phyloP scores from a whole-genome alignment of 2,329 filamentous ascomycete species.

The Trichophyton verrucosum region DNA sequence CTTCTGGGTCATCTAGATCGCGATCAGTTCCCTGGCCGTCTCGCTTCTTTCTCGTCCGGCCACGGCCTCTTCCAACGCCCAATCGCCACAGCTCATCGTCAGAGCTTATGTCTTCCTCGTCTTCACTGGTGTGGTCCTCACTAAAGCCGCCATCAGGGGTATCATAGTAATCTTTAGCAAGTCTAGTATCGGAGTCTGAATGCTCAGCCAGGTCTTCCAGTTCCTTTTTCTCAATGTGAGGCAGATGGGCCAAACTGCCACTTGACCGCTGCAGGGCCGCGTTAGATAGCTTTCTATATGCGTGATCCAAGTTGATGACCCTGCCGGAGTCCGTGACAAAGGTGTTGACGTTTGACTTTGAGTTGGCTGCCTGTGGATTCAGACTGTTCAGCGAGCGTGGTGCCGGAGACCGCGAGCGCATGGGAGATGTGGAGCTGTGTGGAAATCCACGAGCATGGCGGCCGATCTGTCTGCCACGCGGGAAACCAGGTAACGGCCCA shows the following conservation, averaged over 20 bases:
- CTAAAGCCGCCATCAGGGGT: conserved; percentile 52
- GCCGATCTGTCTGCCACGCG: conserved; percentile 26
- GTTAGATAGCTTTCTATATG: conserved; percentile 60
- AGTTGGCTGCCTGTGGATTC: conserved; percentile 33
- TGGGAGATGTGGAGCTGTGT: conserved; percentile 20
- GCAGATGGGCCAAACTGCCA: conserved; percentile 50
- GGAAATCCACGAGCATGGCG: conserved; percentile 30
- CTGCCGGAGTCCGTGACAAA: conserved; percentile 49
- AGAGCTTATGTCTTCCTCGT: conserved; percentile 37
- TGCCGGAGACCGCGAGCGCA: conserved; percentile 25
- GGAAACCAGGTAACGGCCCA: conserved; percentile 23
- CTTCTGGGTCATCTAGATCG: conserved; percentile 18
- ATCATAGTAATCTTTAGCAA: conserved; percentile 59
- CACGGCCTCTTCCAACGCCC: conserved; percentile 28
- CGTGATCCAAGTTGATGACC: conserved; percentile 54
- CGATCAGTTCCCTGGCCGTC: conserved; percentile 10
- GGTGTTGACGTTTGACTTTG: conserved; percentile 27
- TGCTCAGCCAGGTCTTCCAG: conserved; percentile 27
- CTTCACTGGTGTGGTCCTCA: conserved; percentile 29
- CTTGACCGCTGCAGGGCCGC: conserved; percentile 53
- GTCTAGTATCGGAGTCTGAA: conserved; percentile 41
- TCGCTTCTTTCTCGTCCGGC: conserved; percentile 22
- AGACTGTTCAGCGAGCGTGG: conserved; percentile 26
- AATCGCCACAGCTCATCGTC: conserved; percentile 50
- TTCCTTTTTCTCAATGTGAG: conserved; percentile 38